A percentile compares a stretch with the other conserved stretches of the same genome.
These are phyloP conservation scores for Tulasnella calospora DNA, from an alignment of 768 basidiomycete genomes.

Conservation along the genomic window DNA sequence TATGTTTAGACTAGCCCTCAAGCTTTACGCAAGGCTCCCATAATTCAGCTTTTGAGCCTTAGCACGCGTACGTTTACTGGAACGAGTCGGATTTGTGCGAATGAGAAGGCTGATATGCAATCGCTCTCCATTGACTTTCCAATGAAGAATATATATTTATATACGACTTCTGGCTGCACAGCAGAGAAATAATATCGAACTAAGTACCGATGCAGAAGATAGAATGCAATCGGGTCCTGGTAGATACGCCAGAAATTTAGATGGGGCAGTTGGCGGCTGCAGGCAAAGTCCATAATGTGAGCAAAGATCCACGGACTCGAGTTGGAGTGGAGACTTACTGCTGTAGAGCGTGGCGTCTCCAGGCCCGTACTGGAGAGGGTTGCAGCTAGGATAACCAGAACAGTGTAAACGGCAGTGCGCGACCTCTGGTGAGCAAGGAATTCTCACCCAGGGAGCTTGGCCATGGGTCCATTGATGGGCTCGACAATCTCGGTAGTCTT, in stretches of 20 bases:
- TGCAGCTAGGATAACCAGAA: background rate
- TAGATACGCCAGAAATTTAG: background rate
- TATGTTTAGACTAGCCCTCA: no score
- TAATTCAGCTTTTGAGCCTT: no score
- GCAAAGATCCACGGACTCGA: background rate
- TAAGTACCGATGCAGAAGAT: background rate
- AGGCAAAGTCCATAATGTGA: background rate
- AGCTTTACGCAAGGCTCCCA: no score
- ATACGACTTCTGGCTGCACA: background rate
- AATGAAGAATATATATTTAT: no score
- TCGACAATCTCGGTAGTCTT: constrained; percentile 36
- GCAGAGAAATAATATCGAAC: background rate
- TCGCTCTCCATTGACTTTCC: no score
- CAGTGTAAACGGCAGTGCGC: background rate
- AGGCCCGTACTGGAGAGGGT: constrained; percentile 19
- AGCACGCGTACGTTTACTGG: no score
- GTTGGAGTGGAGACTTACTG: background rate
- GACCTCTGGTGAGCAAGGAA: background rate
- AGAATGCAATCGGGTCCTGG: background rate
- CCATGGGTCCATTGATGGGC: constrained; percentile 28
- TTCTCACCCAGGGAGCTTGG: constrained; percentile 30
- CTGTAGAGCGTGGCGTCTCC: constrained; percentile 16
- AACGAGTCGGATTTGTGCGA: no score
- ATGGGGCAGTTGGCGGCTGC: background rate
- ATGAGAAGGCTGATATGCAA: no score